These are phyloP conservation scores for Rheum nobile DNA, from an alignment of 148 eudicot genomes.

Conservation along the genomic window DNA sequence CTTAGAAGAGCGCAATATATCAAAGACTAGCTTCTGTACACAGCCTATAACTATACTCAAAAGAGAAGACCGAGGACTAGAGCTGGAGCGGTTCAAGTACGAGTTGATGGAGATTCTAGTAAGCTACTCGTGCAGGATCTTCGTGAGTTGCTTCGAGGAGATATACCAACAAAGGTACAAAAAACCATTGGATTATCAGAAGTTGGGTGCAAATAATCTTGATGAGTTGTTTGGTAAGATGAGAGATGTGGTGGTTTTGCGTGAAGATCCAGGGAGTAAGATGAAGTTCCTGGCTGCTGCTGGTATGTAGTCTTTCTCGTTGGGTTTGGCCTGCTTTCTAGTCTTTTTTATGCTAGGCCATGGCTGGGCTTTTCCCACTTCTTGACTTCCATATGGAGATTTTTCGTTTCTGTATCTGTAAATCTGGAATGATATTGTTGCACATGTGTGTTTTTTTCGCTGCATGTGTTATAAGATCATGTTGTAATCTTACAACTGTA, in stretches of 20 bases:
- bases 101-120: constrained; percentile 93
- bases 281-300: constrained; percentile 59
- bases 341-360: background rate
- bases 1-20: constrained; percentile 29
- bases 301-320: constrained; percentile 9
- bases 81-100: constrained; percentile 40
- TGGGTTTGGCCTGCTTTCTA: background rate
- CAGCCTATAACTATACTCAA: background rate
- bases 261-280: constrained; percentile 54
- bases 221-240: constrained; percentile 70
- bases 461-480: constrained; percentile 6
- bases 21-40: constrained; percentile 11
- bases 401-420: background rate
- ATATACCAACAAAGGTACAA: constrained; percentile 81
- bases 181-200: constrained; percentile 38
- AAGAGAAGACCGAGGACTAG: constrained; percentile 20
- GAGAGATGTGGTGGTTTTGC: constrained; percentile 64
- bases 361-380: background rate
- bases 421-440: background rate
- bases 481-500: constrained; percentile 2
- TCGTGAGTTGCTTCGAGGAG: constrained; percentile 50
- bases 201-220: constrained; percentile 52
- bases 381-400: background rate
- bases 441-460: constrained; percentile 8
- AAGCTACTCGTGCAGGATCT: constrained; percentile 59